These are phyloP conservation scores for Phaseolus lunatus DNA, from an alignment of 306 rosid species.

Conservation along the genomic window DNA sequence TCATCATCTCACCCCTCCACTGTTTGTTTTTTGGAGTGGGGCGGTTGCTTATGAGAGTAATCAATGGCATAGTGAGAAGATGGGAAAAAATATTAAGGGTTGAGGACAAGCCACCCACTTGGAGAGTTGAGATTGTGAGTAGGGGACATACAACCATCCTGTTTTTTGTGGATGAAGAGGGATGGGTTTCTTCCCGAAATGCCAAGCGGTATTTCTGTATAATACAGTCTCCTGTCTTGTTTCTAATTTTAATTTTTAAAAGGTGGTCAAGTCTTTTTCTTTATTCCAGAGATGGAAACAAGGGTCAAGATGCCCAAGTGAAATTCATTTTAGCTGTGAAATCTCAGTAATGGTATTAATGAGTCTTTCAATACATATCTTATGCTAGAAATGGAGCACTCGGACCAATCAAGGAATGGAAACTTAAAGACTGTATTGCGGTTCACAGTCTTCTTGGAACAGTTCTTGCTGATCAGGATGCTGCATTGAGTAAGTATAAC, in stretches of 20 bases:
- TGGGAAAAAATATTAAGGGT: background rate
- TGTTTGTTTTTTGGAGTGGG: background rate
- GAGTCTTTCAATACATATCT: conserved; percentile 35
- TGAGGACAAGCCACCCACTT: background rate
- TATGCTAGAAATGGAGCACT: conserved; percentile 71
- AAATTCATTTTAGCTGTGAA: conserved; percentile 1
- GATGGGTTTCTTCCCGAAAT: background rate
- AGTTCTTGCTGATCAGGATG: conserved; percentile 61
- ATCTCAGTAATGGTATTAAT: conserved; percentile 9
- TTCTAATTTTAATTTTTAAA: conserved; percentile 7
- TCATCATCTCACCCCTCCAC: conserved; percentile 13
- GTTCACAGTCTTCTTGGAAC: conserved; percentile 82
- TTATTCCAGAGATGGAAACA: background rate
- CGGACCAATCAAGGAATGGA: conserved; percentile 77
- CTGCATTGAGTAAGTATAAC: conserved; percentile 74
- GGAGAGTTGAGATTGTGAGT: conserved; percentile 8
- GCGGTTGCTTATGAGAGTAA: background rate
- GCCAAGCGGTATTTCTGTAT: background rate
- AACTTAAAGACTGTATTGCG: conserved; percentile 75
- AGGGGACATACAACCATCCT: background rate
- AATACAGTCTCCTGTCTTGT: background rate
- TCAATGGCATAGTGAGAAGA: background rate
- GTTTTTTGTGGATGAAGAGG: background rate
- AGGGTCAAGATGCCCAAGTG: background rate
- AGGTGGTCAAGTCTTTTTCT: background rate